Conservation (phyloP, 768 basidiomycete genomes). For the Gelatoporia subvermispora region DNA sequence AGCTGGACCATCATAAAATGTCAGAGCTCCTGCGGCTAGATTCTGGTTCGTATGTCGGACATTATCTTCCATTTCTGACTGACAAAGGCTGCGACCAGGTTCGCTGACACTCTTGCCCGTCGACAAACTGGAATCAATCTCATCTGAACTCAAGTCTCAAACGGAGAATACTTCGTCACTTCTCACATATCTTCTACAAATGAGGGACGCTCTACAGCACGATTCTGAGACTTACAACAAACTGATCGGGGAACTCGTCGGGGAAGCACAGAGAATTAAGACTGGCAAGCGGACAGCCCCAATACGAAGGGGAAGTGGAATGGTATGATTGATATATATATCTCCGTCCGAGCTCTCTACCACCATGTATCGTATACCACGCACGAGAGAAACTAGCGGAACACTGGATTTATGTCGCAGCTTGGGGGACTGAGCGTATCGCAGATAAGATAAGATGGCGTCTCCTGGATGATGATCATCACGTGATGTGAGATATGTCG, state of each 20-base stretch:
- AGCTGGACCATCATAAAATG: conserved; percentile 63
- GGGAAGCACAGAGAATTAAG: conserved; percentile 83
- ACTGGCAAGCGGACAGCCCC: conserved; percentile 43
- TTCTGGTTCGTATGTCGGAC: conserved; percentile 45
- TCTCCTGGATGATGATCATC: no score
- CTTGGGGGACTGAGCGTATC: no score
- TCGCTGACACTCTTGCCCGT: conserved; percentile 69
- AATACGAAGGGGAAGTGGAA: conserved; percentile 32
- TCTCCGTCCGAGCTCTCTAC: neutral
- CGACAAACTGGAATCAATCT: conserved; percentile 55
- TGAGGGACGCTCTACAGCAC: conserved; percentile 76
- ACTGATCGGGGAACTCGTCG: conserved; percentile 87
- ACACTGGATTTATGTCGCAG: no score
- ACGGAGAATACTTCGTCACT: conserved; percentile 72
- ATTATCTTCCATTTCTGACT: neutral
- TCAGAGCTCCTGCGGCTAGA: conserved; percentile 60
- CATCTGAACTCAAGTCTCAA: conserved; percentile 63
- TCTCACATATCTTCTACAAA: conserved; percentile 79
- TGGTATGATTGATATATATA: conserved; percentile 23
- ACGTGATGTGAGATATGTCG: no score
- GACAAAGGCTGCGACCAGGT: conserved; percentile 39
- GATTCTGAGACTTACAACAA: conserved; percentile 88
- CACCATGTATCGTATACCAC: neutral
- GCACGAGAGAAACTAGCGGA: no score
- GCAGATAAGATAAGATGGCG: no score